Conservation (phyloP, 1,139 yeast genomes). For the Protomyces inundatus region DNA sequence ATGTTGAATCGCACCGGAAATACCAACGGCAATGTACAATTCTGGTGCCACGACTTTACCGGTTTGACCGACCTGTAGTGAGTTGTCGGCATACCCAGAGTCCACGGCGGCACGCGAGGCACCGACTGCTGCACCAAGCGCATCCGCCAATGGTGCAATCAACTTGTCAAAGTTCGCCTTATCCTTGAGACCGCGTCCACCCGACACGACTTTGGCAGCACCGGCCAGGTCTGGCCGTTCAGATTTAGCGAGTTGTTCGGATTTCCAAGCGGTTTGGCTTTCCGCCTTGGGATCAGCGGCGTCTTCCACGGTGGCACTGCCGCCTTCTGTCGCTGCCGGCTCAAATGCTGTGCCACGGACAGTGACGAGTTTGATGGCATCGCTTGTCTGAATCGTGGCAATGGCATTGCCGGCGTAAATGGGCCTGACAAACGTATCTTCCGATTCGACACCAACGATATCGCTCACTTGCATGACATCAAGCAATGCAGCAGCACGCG, state of each 20-base stretch:
- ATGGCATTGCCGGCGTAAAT: slow-evolving; percentile 94
- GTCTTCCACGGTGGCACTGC: slow-evolving; percentile 51
- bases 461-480: slow-evolving; percentile 88
- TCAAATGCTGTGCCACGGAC: slow-evolving; percentile 85
- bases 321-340: slow-evolving; percentile 42
- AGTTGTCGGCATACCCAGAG: slow-evolving; percentile 90
- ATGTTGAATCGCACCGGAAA: slow-evolving; percentile 96
- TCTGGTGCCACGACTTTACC: slow-evolving; percentile 98
- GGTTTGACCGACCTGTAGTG: slow-evolving; percentile 97
- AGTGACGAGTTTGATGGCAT: slow-evolving; percentile 61
- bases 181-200: slow-evolving; percentile 90
- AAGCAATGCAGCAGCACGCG: slow-evolving; percentile 77
- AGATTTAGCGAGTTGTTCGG: slow-evolving; percentile 65
- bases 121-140: slow-evolving; percentile 88
- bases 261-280: slow-evolving; percentile 50
- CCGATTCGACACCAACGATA: slow-evolving; percentile 59
- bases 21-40: slow-evolving; percentile 84
- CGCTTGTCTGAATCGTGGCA: slow-evolving; percentile 70
- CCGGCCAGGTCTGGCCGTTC: slow-evolving; percentile 90
- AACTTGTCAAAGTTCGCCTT: slow-evolving; percentile 78
- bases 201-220: slow-evolving; percentile 75
- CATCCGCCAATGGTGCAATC: slow-evolving; percentile 77
- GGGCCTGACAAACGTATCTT: slow-evolving; percentile 79
- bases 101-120: slow-evolving; percentile 99
- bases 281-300: slow-evolving; percentile 41